These are phyloP conservation scores for Neofusicoccum ribis DNA, from an alignment of 2,329 filamentous ascomycete genomes.

Conservation along the genomic window DNA sequence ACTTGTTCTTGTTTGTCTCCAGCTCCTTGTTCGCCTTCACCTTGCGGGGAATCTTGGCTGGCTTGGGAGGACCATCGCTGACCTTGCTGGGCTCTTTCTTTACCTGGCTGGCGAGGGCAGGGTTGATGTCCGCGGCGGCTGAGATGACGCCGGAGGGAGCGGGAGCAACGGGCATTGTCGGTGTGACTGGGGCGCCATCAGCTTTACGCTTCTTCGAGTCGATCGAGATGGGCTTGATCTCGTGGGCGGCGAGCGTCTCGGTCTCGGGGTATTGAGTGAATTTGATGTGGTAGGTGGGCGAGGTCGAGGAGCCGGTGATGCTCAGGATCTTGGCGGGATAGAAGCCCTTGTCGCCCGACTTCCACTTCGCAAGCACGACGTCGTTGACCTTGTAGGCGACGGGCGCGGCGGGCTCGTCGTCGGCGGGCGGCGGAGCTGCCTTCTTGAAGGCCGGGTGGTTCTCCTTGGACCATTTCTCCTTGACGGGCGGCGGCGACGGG, in stretches of 20 bases:
- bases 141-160: conserved; percentile 59
- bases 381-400: conserved; percentile 78
- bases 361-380: conserved; percentile 85
- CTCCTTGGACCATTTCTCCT: conserved; percentile 70
- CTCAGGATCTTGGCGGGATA: conserved; percentile 92
- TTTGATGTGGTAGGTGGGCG: conserved; percentile 90
- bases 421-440: conserved; percentile 38
- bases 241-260: conserved; percentile 62
- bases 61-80: conserved; percentile 58
- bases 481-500: conserved; percentile 38
- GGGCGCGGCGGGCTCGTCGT: conserved; percentile 7
- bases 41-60: conserved; percentile 69
- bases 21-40: conserved; percentile 90
- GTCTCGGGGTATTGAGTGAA: conserved; percentile 93
- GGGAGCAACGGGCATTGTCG: conserved; percentile 43
- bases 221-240: conserved; percentile 33
- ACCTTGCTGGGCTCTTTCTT: conserved; percentile 64
- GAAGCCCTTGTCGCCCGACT: conserved; percentile 83
- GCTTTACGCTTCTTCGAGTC: conserved; percentile 71
- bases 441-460: conserved; percentile 73
- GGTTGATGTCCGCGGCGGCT: conserved; percentile 66
- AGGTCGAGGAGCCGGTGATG: conserved; percentile 87
- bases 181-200: conserved; percentile 65
- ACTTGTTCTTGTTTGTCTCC: conserved; percentile 87
- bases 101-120: conserved; percentile 63